Conservation (phyloP, 805 yeast species). For the Yarrowia osloensis region DNA sequence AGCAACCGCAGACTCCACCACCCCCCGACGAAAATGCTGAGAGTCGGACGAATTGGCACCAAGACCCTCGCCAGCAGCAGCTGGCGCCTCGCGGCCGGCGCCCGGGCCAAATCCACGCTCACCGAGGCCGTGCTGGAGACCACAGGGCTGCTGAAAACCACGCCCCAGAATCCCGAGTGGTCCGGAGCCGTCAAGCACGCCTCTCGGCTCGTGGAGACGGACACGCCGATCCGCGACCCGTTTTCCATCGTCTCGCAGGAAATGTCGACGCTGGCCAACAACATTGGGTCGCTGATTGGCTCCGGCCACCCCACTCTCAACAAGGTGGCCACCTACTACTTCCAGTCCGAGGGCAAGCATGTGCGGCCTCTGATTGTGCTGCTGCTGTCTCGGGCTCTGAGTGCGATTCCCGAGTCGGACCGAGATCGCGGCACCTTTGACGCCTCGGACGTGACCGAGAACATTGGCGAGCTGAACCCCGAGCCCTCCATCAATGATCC, state of each 20-base stretch:
- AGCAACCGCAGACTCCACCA: background rate
- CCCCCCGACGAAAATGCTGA: slow-evolving; percentile 1
- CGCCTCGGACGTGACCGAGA: slow-evolving; percentile 39
- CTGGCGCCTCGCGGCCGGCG: background rate
- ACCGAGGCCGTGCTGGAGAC: slow-evolving; percentile 35
- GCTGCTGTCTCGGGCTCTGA: slow-evolving; percentile 76
- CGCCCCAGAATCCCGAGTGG: slow-evolving; percentile 33
- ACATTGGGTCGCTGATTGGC: slow-evolving; percentile 83
- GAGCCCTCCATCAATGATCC: slow-evolving; percentile 44
- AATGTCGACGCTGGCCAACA: slow-evolving; percentile 84
- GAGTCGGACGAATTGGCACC: slow-evolving; percentile 26
- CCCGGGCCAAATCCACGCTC: slow-evolving; percentile 33
- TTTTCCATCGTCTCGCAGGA: slow-evolving; percentile 88
- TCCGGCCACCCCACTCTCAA: slow-evolving; percentile 92
- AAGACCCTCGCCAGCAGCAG: background rate
- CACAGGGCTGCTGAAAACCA: slow-evolving; percentile 28
- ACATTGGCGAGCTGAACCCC: slow-evolving; percentile 37
- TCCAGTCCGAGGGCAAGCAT: slow-evolving; percentile 94
- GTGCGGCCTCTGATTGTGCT: slow-evolving; percentile 89
- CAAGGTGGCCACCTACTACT: slow-evolving; percentile 90
- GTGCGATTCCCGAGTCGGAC: slow-evolving; percentile 65
- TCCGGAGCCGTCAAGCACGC: slow-evolving; percentile 39
- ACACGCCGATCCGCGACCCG: slow-evolving; percentile 66
- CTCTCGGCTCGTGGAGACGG: slow-evolving; percentile 42
- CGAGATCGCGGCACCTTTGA: slow-evolving; percentile 66